Conservation (phyloP, 78 protist species). For the Dictyostelium capitatum region DNA sequence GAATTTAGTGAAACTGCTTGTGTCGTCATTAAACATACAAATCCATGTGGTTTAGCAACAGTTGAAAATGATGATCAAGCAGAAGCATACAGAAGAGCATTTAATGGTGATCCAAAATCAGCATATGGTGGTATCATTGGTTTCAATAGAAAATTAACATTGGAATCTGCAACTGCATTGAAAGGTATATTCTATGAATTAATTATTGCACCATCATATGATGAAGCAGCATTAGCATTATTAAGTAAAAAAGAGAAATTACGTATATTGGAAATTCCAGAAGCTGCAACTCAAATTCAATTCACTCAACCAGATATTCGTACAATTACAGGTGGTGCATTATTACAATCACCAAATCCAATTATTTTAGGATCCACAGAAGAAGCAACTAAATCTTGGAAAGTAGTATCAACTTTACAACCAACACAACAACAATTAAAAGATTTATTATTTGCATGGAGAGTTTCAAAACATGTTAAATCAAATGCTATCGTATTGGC, state of each 20-base stretch:
- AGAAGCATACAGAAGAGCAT: slow-evolving; percentile 78
- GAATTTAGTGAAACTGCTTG: slow-evolving; percentile 60
- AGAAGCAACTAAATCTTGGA: slow-evolving; percentile 55
- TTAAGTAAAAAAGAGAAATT: slow-evolving; percentile 44
- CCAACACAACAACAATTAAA: slow-evolving; percentile 75
- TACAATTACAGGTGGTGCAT: slow-evolving; percentile 79
- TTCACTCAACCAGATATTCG: slow-evolving; percentile 63
- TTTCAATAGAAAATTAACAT: slow-evolving; percentile 57
- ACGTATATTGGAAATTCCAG: slow-evolving; percentile 48
- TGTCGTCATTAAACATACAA: slow-evolving; percentile 74
- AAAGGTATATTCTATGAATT: slow-evolving; percentile 75
- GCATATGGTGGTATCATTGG: slow-evolving; percentile 84
- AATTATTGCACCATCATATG: slow-evolving; percentile 78
- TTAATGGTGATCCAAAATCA: slow-evolving; percentile 65
- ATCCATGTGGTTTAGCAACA: slow-evolving; percentile 76
- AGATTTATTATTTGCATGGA: slow-evolving; percentile 77
- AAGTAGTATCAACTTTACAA: slow-evolving; percentile 37
- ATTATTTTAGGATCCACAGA: slow-evolving; percentile 36
- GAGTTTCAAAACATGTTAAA: slow-evolving; percentile 75
- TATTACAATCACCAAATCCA: slow-evolving; percentile 77
- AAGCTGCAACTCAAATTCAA: slow-evolving; percentile 44
- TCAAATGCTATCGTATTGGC: slow-evolving; percentile 81
- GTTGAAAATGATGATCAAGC: slow-evolving; percentile 28
- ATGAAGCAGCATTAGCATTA: slow-evolving; percentile 43
- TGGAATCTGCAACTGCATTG: slow-evolving; percentile 55